phyloP scores from a whole-genome alignment of 108 stramenopile genomes.

The Stephanodiscus minutulus region DNA sequence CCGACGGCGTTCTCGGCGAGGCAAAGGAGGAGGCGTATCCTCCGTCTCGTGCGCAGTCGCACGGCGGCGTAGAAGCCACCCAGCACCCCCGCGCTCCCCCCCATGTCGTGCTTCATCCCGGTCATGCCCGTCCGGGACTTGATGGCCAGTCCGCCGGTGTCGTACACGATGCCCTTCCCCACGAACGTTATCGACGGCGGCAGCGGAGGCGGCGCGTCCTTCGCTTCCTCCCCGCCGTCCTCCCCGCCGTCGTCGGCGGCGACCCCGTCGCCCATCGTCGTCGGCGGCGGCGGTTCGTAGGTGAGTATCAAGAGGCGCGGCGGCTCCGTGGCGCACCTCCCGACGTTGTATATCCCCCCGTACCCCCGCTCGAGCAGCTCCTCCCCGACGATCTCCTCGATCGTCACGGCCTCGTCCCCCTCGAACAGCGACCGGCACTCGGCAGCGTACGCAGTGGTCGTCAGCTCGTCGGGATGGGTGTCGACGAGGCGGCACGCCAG shows the following conservation, averaged over 20 bases:
- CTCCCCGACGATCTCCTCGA: constrained; percentile 74
- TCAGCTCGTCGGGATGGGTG: constrained; percentile 55
- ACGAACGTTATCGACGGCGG: constrained; percentile 58
- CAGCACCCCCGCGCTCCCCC: constrained; percentile 78
- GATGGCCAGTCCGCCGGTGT: constrained; percentile 78
- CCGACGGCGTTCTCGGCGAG: constrained; percentile 85
- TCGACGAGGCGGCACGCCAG: constrained; percentile 68
- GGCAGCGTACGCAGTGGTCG: constrained; percentile 52
- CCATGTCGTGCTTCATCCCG: constrained; percentile 83
- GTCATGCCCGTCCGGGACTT: constrained; percentile 83
- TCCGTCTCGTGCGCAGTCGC: constrained; percentile 28
- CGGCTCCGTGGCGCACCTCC: constrained; percentile 74
- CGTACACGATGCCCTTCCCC: constrained; percentile 92
- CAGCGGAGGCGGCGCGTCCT: neutral
- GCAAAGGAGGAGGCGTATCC: constrained; percentile 66
- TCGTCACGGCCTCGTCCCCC: constrained; percentile 30
- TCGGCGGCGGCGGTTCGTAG: constrained; percentile 56
- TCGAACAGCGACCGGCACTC: constrained; percentile 34
- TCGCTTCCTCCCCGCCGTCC: constrained; percentile 3
- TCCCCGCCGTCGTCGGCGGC: neutral
- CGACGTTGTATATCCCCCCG: constrained; percentile 86
- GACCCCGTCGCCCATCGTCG: constrained; percentile 1
- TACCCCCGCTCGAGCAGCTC: constrained; percentile 76
- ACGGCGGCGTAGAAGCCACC: constrained; percentile 65
- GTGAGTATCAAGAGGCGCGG: constrained; percentile 79